phyloP scores from a whole-genome alignment of 768 basidiomycete species.

The Psilocybe tampanensis region DNA sequence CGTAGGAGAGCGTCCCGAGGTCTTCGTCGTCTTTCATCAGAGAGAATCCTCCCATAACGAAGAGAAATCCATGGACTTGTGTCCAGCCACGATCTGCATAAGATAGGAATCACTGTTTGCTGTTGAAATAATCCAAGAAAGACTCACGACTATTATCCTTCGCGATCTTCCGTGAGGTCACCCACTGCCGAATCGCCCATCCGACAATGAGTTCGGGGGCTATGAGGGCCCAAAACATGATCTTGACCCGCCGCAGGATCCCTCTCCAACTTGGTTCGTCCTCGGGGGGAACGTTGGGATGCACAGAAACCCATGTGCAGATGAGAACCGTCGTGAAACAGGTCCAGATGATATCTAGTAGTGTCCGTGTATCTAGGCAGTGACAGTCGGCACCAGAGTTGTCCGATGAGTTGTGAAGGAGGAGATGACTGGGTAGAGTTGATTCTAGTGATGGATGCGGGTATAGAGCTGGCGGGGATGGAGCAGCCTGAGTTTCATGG shows the following conservation, averaged over 20 bases:
- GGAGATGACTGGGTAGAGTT: neutral
- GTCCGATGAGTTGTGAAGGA: neutral
- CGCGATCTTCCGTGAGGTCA: constrained; percentile 3
- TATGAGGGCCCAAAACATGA: constrained; percentile 8
- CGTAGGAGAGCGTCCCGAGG: constrained; percentile 6
- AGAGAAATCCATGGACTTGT: constrained; percentile 11
- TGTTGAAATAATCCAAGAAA: too few relatives aligned
- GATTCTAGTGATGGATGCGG: neutral
- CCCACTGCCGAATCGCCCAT: constrained; percentile 22
- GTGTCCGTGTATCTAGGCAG: neutral
- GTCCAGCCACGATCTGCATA: constrained; percentile 13
- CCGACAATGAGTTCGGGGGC: constrained; percentile 19
- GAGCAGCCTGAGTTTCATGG: neutral
- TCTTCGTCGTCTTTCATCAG: neutral
- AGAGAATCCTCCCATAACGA: constrained; percentile 16
- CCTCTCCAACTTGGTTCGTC: neutral
- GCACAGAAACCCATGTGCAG: constrained; percentile 7
- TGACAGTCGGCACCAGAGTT: neutral
- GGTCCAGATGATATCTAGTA: neutral
- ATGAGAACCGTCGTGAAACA: constrained; percentile 8
- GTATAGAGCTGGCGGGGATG: neutral
- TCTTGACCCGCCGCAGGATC: neutral
- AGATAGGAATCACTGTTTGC: neutral
- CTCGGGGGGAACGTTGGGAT: constrained; percentile 10
- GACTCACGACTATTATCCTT: neutral